Evolutionary conservation across 306 rosid species (phyloP), one percentile per base, ranked within the genome.

Genomic region (Citrullus mucosospermus): DNA sequence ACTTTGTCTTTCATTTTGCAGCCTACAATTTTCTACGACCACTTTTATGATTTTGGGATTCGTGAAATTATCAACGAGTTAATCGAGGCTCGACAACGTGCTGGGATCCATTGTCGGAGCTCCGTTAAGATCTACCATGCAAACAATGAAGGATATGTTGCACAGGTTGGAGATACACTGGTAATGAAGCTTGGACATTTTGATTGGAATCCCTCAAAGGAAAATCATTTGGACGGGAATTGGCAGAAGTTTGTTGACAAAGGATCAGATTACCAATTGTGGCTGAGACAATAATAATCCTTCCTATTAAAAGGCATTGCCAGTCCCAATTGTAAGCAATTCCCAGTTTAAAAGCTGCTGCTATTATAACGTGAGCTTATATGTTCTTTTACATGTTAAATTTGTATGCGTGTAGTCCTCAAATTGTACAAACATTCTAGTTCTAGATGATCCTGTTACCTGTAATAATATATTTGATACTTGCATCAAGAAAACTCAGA

Each of bases 181-280:
- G 96, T 91, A 20, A 83, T 83, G 88, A 91, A 89, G 89, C 90
- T 91, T 5, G 96, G 96, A 2, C 89, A 91, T 63, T 86, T 89
- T 77, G 93, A 86, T 84, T 91, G 96, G 96, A 86, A 89, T 79
- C 96, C 93, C 53, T 87, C 89, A 0, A 91, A 87, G 88, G 96
- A 91, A 84, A 89, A 89, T 48, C 83, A 80, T 2, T 84, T 91
- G 84, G 96, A 91, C 62, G 96, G 96, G 80, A 91, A 79, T 80
- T 91, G 96, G 96, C 89, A 91, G 67, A 91, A 87, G 85, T 91
- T 91, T 82, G 80, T 89, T 68, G 96, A 91, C 80, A 85, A 82
- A 83, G 93, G 93, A 78, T 57, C 90, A 80, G 93, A 91, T 78
- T 89, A 89, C 79, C 86, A 83, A 77, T 78, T 91, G 79, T 91